These are phyloP conservation scores for Aspergillus fijiensis DNA, from an alignment of 2,329 filamentous ascomycete genomes.

Conservation along the genomic window DNA sequence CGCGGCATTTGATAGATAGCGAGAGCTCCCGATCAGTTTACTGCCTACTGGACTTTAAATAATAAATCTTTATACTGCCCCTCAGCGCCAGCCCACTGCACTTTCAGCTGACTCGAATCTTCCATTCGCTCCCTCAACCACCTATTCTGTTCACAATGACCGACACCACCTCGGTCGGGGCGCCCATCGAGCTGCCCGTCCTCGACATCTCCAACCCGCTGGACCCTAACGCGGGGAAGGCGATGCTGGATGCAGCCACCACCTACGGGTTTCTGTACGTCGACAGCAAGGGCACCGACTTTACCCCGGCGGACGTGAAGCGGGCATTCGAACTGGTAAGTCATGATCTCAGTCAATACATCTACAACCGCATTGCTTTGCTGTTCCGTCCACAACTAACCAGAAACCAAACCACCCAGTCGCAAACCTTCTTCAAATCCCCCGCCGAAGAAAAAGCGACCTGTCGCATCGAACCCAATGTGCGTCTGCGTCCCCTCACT, in stretches of 20 bases:
- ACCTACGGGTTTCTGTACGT: constrained; percentile 90
- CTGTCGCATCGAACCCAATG: constrained; percentile 69
- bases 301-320: constrained; percentile 65
- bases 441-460: constrained; percentile 69
- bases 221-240: constrained; percentile 61
- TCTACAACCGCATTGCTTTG: too few species aligned
- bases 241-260: constrained; percentile 74
- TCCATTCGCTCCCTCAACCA: not conserved
- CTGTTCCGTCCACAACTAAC: too few species aligned
- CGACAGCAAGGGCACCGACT: constrained; percentile 68
- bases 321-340: constrained; percentile 71
- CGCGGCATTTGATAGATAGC: not conserved
- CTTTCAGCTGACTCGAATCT: not conserved
- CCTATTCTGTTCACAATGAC: constrained; percentile 14
- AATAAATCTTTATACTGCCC: too few species aligned
- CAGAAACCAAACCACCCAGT: constrained; percentile 47
- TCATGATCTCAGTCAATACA: not conserved
- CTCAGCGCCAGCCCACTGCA: too few species aligned
- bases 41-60: not conserved
- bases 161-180: constrained; percentile 16
- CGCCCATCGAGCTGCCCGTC: constrained; percentile 64
- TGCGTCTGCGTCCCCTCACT: constrained; percentile 25
- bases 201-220: constrained; percentile 72
- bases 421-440: constrained; percentile 69
- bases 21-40: not conserved